Evolutionary conservation across 805 yeast species (phyloP).

Genomic region (Diddensiella santjacobensis): DNA sequence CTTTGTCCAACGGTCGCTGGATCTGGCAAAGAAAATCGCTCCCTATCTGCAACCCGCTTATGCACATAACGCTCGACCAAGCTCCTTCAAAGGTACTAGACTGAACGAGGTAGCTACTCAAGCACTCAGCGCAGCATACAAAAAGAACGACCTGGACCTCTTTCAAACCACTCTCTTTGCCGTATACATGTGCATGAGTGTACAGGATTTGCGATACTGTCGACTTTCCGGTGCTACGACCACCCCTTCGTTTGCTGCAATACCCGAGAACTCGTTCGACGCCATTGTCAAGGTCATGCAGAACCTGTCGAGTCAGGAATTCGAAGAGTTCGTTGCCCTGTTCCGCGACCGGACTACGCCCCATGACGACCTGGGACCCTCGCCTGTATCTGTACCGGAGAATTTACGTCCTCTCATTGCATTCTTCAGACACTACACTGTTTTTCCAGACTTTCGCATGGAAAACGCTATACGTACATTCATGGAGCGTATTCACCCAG

Average conservation of each 20-base stretch:
- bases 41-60: slow-evolving; percentile 2
- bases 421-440: slow-evolving; percentile 15
- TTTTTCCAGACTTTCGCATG: slow-evolving; percentile 17
- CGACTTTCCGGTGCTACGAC: slow-evolving; percentile 7
- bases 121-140: background rate
- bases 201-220: slow-evolving; percentile 9
- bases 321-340: background rate
- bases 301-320: slow-evolving; percentile 10
- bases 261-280: slow-evolving; percentile 12
- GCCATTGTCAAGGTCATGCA: slow-evolving; percentile 14
- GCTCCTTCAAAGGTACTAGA: background rate
- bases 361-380: background rate
- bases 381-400: background rate
- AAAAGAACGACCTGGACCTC: background rate
- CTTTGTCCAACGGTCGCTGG: background rate
- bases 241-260: slow-evolving; percentile 6
- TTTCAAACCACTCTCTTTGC: background rate
- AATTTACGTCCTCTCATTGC: background rate
- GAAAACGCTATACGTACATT: slow-evolving; percentile 16
- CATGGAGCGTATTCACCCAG: slow-evolving; percentile 17
- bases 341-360: background rate
- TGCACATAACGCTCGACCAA: background rate
- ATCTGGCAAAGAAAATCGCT: background rate
- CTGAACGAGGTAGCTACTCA: background rate
- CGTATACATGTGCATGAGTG: slow-evolving; percentile 10